Base-by-base conservation (phyloP, 345 rosid species). In the Populus pruinosa region DNA sequence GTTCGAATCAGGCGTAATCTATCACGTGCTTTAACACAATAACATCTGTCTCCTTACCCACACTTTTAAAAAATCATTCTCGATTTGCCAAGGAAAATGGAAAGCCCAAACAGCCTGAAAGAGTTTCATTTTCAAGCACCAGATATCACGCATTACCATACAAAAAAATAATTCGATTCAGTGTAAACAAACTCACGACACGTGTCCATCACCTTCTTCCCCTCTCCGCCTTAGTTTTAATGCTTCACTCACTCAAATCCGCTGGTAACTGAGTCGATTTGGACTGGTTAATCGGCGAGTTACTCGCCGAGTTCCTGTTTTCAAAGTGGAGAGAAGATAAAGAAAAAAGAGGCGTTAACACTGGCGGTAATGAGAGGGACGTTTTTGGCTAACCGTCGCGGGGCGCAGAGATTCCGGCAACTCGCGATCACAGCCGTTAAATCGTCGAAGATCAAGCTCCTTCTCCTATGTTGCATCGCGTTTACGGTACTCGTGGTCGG, bases 401-500 rank as follows among this genome's bases (percentile, higher is more conserved):
- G 87, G 75, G 79, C 85, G 62, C 96, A 86, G 86, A 87, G 91
- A 76, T 76, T 85, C 77, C 86, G 93, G 47, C 93, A 92, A 79
- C 44, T 89, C 21, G 87, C 80, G 9, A 64, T 83, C 53, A 13
- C 68, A 47, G 71, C 81, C 20, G 77, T 64, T 25, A 90, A 91
- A 84, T 85, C 90, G 82, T 80, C 82, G 74, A 94, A 85, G 84
- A 88, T 87, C 79, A 94, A 85, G 90, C 84, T 94, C 56, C 86
- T 94, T 23, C 87, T 94, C 9, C 76, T 81, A 49, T 84, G 78
- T 39, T 87, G 88, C 79, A 71, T 92, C 82, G 88, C 76, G 20
- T 77, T 91, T 72, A 80, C 88, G 47, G 76, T 86, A 1, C 21
- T 94, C 70, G 85, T 87, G 27, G 68, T 91, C 72, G 84, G 87